Evolutionary conservation across 495 filamentous ascomycete genomes (phyloP).

Genomic region (Jackrogersella minutella): DNA sequence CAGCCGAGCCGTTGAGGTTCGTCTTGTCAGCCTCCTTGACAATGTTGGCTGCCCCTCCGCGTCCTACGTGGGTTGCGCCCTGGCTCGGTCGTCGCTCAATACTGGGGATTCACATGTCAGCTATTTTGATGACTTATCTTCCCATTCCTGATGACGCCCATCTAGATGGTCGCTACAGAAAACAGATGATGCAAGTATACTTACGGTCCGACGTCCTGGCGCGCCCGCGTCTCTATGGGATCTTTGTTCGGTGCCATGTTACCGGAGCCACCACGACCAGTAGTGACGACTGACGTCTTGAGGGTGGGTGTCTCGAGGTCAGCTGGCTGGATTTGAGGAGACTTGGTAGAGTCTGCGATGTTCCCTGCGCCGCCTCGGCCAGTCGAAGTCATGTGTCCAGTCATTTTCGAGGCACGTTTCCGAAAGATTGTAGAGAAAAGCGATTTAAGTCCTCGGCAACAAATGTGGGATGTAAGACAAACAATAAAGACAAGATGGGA

Average conservation of each 20-base stretch:
- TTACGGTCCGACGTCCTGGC: constrained; percentile 79
- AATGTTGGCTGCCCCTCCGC: constrained; percentile 66
- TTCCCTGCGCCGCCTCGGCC: constrained; percentile 74
- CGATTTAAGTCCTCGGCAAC: not conserved
- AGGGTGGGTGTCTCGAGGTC: constrained; percentile 84
- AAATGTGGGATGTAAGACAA: not conserved
- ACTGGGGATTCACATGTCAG: constrained; percentile 36
- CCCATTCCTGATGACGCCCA: too few relatives aligned
- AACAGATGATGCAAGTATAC: constrained; percentile 23
- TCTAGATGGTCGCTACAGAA: too few relatives aligned
- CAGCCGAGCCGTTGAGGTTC: constrained; percentile 44
- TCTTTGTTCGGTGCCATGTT: constrained; percentile 78
- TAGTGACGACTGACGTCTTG: constrained; percentile 83
- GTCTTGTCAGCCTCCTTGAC: constrained; percentile 52
- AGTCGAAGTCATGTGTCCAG: constrained; percentile 50
- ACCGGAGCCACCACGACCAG: constrained; percentile 69
- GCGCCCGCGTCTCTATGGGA: constrained; percentile 72
- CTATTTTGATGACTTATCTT: too few relatives aligned
- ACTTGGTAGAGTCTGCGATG: constrained; percentile 67
- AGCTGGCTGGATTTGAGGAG: constrained; percentile 55
- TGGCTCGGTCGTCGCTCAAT: constrained; percentile 51
- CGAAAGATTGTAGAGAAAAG: too few relatives aligned
- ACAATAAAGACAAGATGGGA: not conserved
- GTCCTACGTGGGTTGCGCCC: constrained; percentile 56
- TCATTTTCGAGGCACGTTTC: constrained; percentile 31